Percentiles rank a stretch among this genome's conserved stretches.
Evolutionary conservation across 768 basidiomycete species (phyloP).

Genomic region (Neoboletus brunneissimus): DNA sequence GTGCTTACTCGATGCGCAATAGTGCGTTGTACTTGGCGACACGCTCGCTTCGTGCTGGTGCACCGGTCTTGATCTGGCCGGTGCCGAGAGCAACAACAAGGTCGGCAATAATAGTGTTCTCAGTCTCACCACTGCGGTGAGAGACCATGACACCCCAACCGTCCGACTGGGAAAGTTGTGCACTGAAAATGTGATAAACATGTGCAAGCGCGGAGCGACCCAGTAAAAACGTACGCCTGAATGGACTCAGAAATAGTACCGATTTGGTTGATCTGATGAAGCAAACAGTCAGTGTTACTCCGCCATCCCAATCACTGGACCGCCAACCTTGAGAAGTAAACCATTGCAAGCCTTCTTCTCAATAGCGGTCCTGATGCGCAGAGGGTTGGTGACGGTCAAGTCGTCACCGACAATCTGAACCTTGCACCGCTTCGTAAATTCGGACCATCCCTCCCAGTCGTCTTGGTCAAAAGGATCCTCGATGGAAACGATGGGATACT

Average conservation of each 20-base stretch:
- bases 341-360: constrained; percentile 99
- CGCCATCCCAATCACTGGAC: neutral
- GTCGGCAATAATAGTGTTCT: constrained; percentile 95
- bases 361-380: constrained; percentile 96
- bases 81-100: constrained; percentile 88
- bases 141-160: constrained; percentile 99
- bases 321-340: constrained; percentile 82
- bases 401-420: constrained; percentile 97
- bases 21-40: constrained; percentile 92
- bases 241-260: constrained; percentile 99
- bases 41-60: constrained; percentile 93
- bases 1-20: constrained; percentile 82
- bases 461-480: constrained; percentile 99
- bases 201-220: neutral
- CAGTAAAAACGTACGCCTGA: constrained; percentile 72
- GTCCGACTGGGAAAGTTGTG: constrained; percentile 92
- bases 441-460: constrained; percentile 97
- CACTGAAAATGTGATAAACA: constrained; percentile 44
- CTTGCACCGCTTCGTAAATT: constrained; percentile 75
- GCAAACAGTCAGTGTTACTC: constrained; percentile 1
- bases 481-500: constrained; percentile 94
- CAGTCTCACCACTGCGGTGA: constrained; percentile 98
- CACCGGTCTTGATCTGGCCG: constrained; percentile 99
- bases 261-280: constrained; percentile 86
- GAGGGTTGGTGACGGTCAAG: constrained; percentile 95